phyloP scores from a whole-genome alignment of 2,329 filamentous ascomycete species.

The Fusarium bulbicola region DNA sequence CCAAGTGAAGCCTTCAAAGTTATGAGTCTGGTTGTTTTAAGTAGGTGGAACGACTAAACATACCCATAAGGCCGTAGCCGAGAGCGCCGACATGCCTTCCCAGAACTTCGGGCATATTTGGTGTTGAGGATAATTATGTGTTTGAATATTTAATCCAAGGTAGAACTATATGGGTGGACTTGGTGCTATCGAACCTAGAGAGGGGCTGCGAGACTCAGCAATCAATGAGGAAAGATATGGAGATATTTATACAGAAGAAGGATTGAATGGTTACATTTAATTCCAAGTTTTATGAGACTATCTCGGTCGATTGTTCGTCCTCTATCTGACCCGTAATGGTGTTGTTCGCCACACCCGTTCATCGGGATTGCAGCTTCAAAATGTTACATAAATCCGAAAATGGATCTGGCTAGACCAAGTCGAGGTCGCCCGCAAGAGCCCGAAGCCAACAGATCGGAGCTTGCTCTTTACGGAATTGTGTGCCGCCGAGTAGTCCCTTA shows the following conservation, averaged over 20 bases:
- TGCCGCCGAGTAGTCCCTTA: background rate
- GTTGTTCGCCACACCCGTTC: background rate
- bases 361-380: conserved; percentile 10
- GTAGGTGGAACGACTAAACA: background rate
- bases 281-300: background rate
- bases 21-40: background rate
- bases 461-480: background rate
- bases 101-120: conserved; percentile 44
- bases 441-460: background rate
- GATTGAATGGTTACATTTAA: background rate
- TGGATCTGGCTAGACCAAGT: background rate
- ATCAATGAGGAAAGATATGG: background rate
- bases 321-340: background rate
- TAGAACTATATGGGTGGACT: background rate
- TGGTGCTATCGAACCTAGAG: background rate
- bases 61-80: conserved; percentile 66
- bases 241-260: background rate
- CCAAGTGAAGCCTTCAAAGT: conserved; percentile 55
- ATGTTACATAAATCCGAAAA: conserved; percentile 6
- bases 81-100: conserved; percentile 58
- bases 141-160: background rate
- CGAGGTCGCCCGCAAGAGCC: background rate
- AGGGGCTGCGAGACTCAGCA: background rate
- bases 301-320: background rate
- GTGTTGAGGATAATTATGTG: background rate